phyloP scores from a whole-genome alignment of 352 stramenopile genomes.

The Globisporangium echinulatum region DNA sequence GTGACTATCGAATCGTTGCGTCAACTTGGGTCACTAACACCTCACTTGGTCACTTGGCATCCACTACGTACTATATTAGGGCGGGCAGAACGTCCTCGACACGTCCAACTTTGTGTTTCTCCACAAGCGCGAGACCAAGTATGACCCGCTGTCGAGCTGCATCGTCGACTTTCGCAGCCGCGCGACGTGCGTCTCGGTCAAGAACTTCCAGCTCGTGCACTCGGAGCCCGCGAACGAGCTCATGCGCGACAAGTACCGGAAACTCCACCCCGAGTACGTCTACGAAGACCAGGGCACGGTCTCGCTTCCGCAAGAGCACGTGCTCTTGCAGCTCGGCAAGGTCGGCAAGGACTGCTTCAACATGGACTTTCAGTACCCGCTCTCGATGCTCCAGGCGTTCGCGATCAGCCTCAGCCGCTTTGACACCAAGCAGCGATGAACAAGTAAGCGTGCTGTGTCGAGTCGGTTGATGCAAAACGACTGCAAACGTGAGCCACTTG shows the following conservation, averaged over 20 bases:
- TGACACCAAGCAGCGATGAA: constrained; percentile 82
- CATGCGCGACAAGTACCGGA: constrained; percentile 65
- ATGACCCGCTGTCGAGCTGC: constrained; percentile 88
- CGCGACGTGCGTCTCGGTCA: constrained; percentile 87
- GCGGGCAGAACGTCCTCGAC: constrained; percentile 77
- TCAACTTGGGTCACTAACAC: no score
- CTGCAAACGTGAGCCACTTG: not conserved
- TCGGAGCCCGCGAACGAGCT: constrained; percentile 64
- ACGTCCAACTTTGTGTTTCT: constrained; percentile 74
- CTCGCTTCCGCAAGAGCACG: constrained; percentile 69
- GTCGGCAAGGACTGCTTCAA: constrained; percentile 93
- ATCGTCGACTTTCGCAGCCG: constrained; percentile 90
- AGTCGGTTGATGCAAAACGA: not conserved
- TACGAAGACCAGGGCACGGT: constrained; percentile 84
- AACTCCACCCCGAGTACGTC: constrained; percentile 62
- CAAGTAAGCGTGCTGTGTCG: not conserved
- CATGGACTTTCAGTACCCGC: constrained; percentile 91
- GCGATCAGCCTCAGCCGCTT: constrained; percentile 90
- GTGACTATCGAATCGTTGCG: not conserved
- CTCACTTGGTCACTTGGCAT: no score
- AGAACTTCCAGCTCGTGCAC: constrained; percentile 92
- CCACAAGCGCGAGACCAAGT: constrained; percentile 85
- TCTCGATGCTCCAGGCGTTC: constrained; percentile 91
- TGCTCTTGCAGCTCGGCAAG: constrained; percentile 81
- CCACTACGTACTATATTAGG: constrained; percentile 18